A percentile compares a stretch with the other conserved stretches of the same genome.
Evolutionary conservation across 768 basidiomycete species (phyloP).

Genomic region (Suillus luteus): DNA sequence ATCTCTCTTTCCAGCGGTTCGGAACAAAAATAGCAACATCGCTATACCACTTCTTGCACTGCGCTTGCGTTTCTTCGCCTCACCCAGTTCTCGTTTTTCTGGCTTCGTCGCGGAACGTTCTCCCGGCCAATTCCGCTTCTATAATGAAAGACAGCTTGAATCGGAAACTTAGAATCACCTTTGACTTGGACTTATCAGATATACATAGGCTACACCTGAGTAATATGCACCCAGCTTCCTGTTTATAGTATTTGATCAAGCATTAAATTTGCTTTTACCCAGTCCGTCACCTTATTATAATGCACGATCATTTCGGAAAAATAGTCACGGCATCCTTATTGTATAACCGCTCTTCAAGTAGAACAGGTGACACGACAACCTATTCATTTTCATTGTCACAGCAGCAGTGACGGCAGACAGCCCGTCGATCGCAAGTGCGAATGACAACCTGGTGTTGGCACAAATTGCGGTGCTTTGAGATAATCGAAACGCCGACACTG

Average conservation of each 20-base stretch:
- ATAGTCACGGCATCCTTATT: slow-evolving; percentile 18
- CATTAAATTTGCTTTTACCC: slow-evolving; percentile 4
- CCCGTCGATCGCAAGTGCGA: slow-evolving; percentile 9
- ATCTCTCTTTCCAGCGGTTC: slow-evolving; percentile 23
- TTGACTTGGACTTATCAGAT: slow-evolving; percentile 23
- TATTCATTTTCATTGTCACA: slow-evolving; percentile 22
- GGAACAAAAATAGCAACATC: slow-evolving; percentile 34
- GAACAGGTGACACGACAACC: slow-evolving; percentile 11
- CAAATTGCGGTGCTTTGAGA: background rate
- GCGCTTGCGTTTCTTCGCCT: slow-evolving; percentile 25
- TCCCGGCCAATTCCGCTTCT: slow-evolving; percentile 17
- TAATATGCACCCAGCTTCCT: slow-evolving; percentile 15
- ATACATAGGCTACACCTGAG: slow-evolving; percentile 31
- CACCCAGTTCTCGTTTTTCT: slow-evolving; percentile 11
- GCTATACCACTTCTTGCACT: slow-evolving; percentile 9
- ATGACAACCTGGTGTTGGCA: background rate
- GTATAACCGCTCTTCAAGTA: slow-evolving; percentile 21
- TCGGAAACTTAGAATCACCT: slow-evolving; percentile 15
- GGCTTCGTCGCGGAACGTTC: slow-evolving; percentile 23
- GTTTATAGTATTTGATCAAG: slow-evolving; percentile 12
- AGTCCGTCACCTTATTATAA: background rate
- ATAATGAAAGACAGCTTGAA: slow-evolving; percentile 10
- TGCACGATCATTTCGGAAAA: slow-evolving; percentile 33
- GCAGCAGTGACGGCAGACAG: slow-evolving; percentile 10
- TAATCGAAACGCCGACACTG: background rate